Conservation (phyloP, 371 early-diverging fungal species). For the Actinomortierella wolfii region DNA sequence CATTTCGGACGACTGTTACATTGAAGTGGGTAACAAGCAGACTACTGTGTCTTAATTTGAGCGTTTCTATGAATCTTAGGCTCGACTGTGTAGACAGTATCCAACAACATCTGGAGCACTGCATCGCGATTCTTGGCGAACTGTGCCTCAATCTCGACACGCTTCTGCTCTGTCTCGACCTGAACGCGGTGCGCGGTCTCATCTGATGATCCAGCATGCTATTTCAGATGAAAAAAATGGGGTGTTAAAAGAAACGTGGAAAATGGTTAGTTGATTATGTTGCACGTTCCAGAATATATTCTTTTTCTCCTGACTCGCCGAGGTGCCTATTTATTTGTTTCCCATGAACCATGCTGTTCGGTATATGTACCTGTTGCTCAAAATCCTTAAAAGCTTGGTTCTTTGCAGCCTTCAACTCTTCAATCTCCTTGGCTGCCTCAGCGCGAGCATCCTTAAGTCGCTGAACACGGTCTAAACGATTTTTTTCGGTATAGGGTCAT, state of each 20-base stretch:
- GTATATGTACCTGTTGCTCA: slow-evolving; percentile 71
- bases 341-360: neutral
- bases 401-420: slow-evolving; percentile 84
- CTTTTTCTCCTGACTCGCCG: no score
- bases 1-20: no score
- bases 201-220: slow-evolving; percentile 81
- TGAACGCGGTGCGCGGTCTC: slow-evolving; percentile 71
- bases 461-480: slow-evolving; percentile 91
- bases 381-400: slow-evolving; percentile 80
- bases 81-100: slow-evolving; percentile 73
- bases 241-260: neutral
- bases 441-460: slow-evolving; percentile 93
- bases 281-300: no score
- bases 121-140: slow-evolving; percentile 71
- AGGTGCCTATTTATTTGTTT: neutral
- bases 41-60: no score
- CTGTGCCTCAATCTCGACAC: slow-evolving; percentile 67
- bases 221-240: slow-evolving; percentile 12
- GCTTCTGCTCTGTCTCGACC: slow-evolving; percentile 79
- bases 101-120: slow-evolving; percentile 76
- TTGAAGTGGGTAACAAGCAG: no score
- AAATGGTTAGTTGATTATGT: no score
- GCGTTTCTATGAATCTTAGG: slow-evolving; percentile 72
- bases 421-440: slow-evolving; percentile 93
- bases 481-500: neutral